phyloP scores from a whole-genome alignment of 192 early-diverging fungal species.

The Rhizoclosmatium sp. region DNA sequence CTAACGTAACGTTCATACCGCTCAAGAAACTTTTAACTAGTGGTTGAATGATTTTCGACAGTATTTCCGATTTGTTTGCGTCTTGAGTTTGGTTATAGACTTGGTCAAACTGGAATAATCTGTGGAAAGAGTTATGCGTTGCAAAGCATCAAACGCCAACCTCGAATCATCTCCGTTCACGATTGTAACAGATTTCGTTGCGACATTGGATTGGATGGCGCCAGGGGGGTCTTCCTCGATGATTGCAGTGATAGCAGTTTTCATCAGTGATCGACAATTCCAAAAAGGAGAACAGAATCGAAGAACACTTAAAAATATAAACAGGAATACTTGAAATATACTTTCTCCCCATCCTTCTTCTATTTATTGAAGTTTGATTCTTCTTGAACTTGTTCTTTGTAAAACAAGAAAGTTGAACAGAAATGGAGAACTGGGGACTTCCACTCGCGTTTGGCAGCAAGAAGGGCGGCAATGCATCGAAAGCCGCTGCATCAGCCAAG shows the following conservation, averaged over 20 bases:
- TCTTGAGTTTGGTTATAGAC: neutral
- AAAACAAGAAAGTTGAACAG: neutral
- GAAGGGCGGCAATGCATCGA: neutral
- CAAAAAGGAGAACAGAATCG: no score
- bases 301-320: no score
- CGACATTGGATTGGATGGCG: neutral
- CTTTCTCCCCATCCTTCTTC: no score
- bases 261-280: neutral
- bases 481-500: neutral
- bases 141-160: neutral
- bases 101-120: slow-evolving; percentile 23
- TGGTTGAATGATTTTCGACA: neutral
- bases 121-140: neutral
- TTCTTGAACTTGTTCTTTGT: no score
- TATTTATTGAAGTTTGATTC: no score
- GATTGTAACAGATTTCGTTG: neutral
- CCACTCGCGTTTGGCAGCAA: slow-evolving; percentile 4
- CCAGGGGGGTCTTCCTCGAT: neutral
- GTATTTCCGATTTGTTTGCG: neutral
- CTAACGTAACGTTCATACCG: slow-evolving; percentile 22
- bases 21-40: slow-evolving; percentile 16
- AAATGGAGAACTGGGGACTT: slow-evolving; percentile 12
- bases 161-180: slow-evolving; percentile 6
- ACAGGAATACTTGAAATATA: no score
- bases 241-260: slow-evolving; percentile 5